Conservation (phyloP, 148 eudicot species). For the Rhododendron ovatum region DNA sequence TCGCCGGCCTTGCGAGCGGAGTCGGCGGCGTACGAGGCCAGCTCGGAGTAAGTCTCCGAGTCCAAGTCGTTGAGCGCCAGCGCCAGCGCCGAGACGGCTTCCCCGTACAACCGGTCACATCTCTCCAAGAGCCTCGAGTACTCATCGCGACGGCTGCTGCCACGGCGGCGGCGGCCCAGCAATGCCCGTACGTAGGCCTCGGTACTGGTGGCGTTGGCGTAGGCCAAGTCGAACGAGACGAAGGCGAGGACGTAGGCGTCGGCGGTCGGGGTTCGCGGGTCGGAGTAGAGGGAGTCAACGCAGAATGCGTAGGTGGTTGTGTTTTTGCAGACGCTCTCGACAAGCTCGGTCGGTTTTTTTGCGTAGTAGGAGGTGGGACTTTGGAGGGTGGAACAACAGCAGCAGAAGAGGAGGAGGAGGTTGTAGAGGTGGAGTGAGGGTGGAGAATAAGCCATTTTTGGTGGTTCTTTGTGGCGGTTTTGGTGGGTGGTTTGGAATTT, state of each 20-base stretch:
- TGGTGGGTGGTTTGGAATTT: not conserved
- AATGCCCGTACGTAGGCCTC: not conserved
- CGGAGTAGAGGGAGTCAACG: slow-evolving; percentile 9
- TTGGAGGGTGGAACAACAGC: not conserved
- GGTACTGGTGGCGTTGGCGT: slow-evolving; percentile 10
- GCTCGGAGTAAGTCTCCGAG: not conserved
- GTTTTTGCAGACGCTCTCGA: slow-evolving; percentile 14
- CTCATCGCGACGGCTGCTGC: not conserved
- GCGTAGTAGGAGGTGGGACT: not conserved
- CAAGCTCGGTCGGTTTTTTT: not conserved
- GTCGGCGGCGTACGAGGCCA: not conserved
- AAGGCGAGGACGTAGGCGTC: slow-evolving; percentile 18
- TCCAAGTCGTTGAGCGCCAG: not conserved
- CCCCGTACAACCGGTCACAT: not conserved
- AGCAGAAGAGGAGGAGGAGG: not conserved
- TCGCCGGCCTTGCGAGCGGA: not conserved
- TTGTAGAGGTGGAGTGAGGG: not conserved
- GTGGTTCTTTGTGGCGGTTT: not conserved
- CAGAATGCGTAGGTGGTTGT: slow-evolving; percentile 21
- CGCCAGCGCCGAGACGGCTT: not conserved
- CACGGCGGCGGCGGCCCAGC: not conserved
- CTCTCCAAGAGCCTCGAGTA: not conserved
- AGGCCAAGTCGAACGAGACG: slow-evolving; percentile 14
- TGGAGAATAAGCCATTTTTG: not conserved
- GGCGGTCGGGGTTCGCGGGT: slow-evolving; percentile 11